Evolutionary conservation across 208 protist species (phyloP).

Genomic region (Trypanosoma boissoni): DNA sequence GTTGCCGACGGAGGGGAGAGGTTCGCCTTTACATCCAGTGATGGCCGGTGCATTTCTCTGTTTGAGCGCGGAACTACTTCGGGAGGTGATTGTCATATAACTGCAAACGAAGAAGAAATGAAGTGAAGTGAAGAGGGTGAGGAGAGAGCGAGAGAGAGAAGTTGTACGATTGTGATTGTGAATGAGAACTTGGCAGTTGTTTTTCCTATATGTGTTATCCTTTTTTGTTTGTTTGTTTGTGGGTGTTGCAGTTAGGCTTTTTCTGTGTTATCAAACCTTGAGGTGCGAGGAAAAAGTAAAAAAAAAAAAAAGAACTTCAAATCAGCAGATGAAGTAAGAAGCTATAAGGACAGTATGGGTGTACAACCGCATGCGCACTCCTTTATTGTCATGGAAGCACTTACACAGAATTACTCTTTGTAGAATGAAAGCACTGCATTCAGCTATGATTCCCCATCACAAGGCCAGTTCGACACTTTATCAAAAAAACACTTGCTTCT

Average conservation of each 20-base stretch:
- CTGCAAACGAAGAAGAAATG: too few relatives aligned
- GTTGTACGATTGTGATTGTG: too few relatives aligned
- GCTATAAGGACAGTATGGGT: background rate
- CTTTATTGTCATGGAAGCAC: too few relatives aligned
- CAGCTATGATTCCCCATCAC: background rate
- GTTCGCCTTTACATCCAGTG: conserved; percentile 75
- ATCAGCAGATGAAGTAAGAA: background rate
- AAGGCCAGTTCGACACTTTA: background rate
- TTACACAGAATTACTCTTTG: too few relatives aligned
- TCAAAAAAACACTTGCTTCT: background rate
- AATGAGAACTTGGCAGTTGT: too few relatives aligned
- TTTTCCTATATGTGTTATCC: too few relatives aligned
- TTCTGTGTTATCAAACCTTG: conserved; percentile 23
- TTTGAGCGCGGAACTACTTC: conserved; percentile 52
- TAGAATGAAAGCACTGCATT: background rate
- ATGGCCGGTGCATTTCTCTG: conserved; percentile 63
- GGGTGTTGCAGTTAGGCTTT: background rate
- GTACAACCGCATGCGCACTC: too few relatives aligned
- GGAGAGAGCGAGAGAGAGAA: too few relatives aligned
- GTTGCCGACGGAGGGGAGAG: conserved; percentile 82
- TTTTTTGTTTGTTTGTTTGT: background rate
- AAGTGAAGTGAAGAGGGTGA: too few relatives aligned
- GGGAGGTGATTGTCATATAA: too few relatives aligned
- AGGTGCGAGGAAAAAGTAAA: background rate
- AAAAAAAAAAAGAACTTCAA: conserved; percentile 10